Evolutionary conservation across 2,329 filamentous ascomycete species (phyloP), one percentile per base, ranked within the genome.

Genomic region (Colletotrichum kahawae): DNA sequence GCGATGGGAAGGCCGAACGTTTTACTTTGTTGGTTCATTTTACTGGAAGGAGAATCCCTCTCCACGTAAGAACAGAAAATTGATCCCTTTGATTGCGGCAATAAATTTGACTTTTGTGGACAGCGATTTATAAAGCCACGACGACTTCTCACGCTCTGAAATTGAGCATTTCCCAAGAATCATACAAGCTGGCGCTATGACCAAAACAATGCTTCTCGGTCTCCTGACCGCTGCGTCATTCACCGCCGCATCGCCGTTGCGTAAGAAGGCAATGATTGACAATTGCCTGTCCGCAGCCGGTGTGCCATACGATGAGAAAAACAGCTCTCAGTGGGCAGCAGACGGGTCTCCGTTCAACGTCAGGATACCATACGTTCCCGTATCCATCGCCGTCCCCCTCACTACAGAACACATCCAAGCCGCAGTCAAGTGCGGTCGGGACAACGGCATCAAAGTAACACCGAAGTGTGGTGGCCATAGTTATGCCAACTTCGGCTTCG

Each of bases 391-490:
- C 4, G 71, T 83, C 0, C 82, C 84, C 5, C 79, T 75, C 2
- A 83, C 81, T 7, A 78, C 82, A 1, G 76, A 82, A 7, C 84
- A 90, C 10, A 83, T 90, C 18, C 81, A 86, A 7, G 82, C 81
- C 5, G 85, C 88, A 5, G 84, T 91, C 16, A 80, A 81, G 56
- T 90, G 88, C 71, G 89, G 87, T 2, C 79, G 79, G 1, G 77
- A 84, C 29, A 76, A 81, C 57, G 81, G 81, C 13, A 80, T 88
- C 31, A 87, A 89, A 63, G 87, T 91, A 4, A 88, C 89, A 57
- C 83, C 89, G 4, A 87, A 86, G 74, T 84, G 85, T 48, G 90
- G 90, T 14, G 90, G 89, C 0, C 89, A 91, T 78, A 88, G 86
- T 54, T 91, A 90, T 79, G 90, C 83, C 1, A 89, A 88, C 51